phyloP scores from a whole-genome alignment of 2,329 filamentous ascomycete species.

The Tolypocladium capitatum region DNA sequence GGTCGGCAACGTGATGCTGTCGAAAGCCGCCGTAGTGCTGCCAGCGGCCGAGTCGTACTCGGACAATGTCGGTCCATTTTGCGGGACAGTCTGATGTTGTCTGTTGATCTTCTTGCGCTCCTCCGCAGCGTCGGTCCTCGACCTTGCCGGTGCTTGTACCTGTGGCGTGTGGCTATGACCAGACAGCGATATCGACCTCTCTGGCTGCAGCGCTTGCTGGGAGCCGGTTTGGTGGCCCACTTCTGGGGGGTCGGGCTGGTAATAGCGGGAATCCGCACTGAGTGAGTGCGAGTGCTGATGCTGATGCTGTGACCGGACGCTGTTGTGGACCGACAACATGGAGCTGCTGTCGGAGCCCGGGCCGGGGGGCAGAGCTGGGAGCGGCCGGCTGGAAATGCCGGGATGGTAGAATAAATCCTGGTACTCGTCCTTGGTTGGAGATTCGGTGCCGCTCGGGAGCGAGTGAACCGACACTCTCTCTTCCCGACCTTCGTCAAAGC shows the following conservation, averaged over 20 bases:
- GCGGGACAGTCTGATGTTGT: slow-evolving; percentile 34
- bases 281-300: slow-evolving; percentile 35
- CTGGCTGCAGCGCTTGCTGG: slow-evolving; percentile 31
- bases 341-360: slow-evolving; percentile 49
- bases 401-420: slow-evolving; percentile 93
- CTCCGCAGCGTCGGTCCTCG: slow-evolving; percentile 84
- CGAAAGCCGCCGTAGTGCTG: slow-evolving; percentile 49
- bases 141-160: slow-evolving; percentile 70
- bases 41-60: slow-evolving; percentile 42
- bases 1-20: slow-evolving; percentile 71
- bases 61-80: slow-evolving; percentile 38
- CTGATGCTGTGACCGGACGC: slow-evolving; percentile 29
- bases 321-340: slow-evolving; percentile 31
- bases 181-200: slow-evolving; percentile 70
- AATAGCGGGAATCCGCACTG: slow-evolving; percentile 30
- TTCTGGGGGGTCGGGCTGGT: slow-evolving; percentile 32
- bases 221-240: slow-evolving; percentile 29
- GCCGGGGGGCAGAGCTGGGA: slow-evolving; percentile 46
- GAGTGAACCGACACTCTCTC: slow-evolving; percentile 51
- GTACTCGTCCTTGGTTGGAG: slow-evolving; percentile 57
- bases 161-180: slow-evolving; percentile 71
- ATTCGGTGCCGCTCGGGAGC: slow-evolving; percentile 48
- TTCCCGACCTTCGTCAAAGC: slow-evolving; percentile 78
- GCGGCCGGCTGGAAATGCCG: slow-evolving; percentile 54
- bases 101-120: slow-evolving; percentile 44